Evolutionary conservation across 192 early-diverging fungal genomes (phyloP).

Genomic region (Umbelopsis sp.): DNA sequence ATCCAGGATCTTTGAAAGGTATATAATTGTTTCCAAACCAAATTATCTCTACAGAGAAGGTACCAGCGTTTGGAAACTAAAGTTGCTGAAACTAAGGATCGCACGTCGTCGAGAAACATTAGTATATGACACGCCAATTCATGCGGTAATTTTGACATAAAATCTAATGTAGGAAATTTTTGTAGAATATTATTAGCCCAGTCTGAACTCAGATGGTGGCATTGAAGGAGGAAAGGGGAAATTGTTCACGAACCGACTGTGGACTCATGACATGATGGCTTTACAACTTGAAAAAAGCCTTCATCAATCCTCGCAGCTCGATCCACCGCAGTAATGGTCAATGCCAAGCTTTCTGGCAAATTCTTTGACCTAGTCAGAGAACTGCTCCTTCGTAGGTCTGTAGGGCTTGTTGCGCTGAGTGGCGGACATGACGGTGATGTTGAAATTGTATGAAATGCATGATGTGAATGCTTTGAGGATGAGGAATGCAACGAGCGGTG

Average conservation of each 20-base stretch:
- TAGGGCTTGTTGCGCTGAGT: background rate
- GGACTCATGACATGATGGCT: background rate
- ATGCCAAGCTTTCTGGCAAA: background rate
- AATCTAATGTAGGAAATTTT: background rate
- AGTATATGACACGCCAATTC: conserved; percentile 4
- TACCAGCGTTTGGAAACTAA: background rate
- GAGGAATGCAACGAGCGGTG: background rate
- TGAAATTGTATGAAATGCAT: background rate
- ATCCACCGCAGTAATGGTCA: background rate
- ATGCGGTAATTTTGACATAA: background rate
- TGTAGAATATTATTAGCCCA: background rate
- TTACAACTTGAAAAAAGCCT: background rate
- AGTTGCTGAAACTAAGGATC: background rate
- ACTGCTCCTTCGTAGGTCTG: background rate
- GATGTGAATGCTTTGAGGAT: background rate
- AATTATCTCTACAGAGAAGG: background rate
- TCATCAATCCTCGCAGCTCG: conserved; percentile 5
- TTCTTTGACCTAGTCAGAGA: background rate
- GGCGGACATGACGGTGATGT: conserved; percentile 4
- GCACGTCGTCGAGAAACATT: background rate
- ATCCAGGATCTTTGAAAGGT: background rate
- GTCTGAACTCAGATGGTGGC: background rate
- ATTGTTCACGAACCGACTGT: background rate
- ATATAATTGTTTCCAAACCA: conserved; percentile 10
- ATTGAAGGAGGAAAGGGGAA: background rate